Conservation (phyloP, 2,329 filamentous ascomycete species). For the Fusarium newnesense region DNA sequence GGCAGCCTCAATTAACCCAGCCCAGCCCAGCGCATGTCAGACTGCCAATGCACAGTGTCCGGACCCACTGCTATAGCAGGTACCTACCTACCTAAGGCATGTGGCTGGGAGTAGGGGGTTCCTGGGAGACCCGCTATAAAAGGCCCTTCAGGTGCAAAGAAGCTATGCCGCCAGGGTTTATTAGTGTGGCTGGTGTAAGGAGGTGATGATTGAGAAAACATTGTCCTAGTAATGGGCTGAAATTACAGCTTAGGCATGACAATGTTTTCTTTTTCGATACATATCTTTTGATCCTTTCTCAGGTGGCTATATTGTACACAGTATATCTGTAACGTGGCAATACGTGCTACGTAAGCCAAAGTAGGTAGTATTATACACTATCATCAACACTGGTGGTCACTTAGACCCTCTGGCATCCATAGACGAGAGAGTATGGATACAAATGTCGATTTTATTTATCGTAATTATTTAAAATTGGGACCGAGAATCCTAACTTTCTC, state of each 20-base stretch:
- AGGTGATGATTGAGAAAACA: not conserved
- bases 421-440: not conserved
- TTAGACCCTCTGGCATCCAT: not conserved
- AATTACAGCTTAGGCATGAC: slow-evolving; percentile 12
- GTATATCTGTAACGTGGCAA: not conserved
- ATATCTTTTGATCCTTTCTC: not conserved
- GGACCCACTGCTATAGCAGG: slow-evolving; percentile 11
- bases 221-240: not conserved
- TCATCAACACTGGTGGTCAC: not conserved
- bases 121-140: slow-evolving; percentile 30
- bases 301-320: not conserved
- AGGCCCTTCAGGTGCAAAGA: slow-evolving; percentile 9
- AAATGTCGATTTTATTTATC: not conserved
- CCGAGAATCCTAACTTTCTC: not conserved
- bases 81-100: slow-evolving; percentile 1
- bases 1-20: slow-evolving; percentile 38
- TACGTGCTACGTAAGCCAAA: not conserved
- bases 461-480: not conserved
- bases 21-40: slow-evolving; percentile 31
- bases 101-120: slow-evolving; percentile 41
- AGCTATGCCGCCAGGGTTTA: slow-evolving; percentile 20
- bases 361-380: not conserved
- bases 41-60: slow-evolving; percentile 36
- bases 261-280: not conserved
- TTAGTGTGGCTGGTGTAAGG: slow-evolving; percentile 39